Percentiles rank a stretch among this genome's conserved stretches.
phyloP scores from a whole-genome alignment of 2,329 filamentous ascomycete genomes.

The Penicillium sp. region DNA sequence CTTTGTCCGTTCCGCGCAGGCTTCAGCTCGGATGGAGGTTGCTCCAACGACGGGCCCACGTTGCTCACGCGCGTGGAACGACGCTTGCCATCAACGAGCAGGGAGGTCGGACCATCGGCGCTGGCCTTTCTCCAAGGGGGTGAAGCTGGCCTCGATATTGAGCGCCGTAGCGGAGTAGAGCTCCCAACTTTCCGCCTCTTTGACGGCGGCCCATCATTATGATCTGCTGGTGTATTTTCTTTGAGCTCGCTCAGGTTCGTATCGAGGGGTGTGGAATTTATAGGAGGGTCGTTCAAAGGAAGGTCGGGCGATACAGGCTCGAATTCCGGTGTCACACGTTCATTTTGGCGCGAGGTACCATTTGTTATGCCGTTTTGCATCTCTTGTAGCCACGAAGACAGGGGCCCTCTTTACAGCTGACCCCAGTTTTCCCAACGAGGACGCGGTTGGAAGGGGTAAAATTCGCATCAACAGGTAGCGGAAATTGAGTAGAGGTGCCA shows the following conservation, averaged over 20 bases:
- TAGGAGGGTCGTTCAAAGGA: constrained; percentile 25
- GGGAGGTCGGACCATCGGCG: constrained; percentile 86
- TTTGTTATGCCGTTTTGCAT: constrained; percentile 53
- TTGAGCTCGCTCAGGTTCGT: constrained; percentile 34
- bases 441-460: constrained; percentile 39
- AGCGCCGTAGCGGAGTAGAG: constrained; percentile 38
- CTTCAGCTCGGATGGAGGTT: constrained; percentile 53
- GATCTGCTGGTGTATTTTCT: constrained; percentile 32
- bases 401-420: constrained; percentile 47
- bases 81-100: constrained; percentile 67
- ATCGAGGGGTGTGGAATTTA: constrained; percentile 31
- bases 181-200: constrained; percentile 53
- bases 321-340: constrained; percentile 40
- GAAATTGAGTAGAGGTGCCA: constrained; percentile 36
- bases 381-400: constrained; percentile 49
- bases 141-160: constrained; percentile 59
- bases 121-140: constrained; percentile 91
- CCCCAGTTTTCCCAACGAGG: constrained; percentile 53
- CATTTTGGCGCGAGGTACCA: constrained; percentile 47
- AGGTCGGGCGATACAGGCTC: constrained; percentile 30
- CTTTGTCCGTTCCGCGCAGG: constrained; percentile 49
- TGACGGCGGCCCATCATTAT: constrained; percentile 46
- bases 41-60: constrained; percentile 49
- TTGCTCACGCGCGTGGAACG: constrained; percentile 63
- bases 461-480: constrained; percentile 49